Evolutionary conservation across 805 yeast genomes (phyloP), one percentile per base, ranked within the genome.

Genomic region (Ogataea allantospora): DNA sequence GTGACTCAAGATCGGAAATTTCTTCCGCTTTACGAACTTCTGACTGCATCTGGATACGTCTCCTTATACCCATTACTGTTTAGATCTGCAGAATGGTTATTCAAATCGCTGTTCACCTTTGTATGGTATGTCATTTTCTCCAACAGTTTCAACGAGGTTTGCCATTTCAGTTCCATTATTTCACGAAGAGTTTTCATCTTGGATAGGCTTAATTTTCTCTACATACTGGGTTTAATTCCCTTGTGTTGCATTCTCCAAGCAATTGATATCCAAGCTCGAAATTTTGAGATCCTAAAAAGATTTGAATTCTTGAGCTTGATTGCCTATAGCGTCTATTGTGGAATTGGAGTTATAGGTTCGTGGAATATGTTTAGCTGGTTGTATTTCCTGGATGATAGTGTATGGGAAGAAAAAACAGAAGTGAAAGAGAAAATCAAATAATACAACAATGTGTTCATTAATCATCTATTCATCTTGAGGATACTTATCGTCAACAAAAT

Each of bases 351-450:
- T 6, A 68, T 89, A 7, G 71, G 86, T 30, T 78, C 95, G 33
- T 93, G 96, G 95, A 74, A 83, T 46, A 93, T 95, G 6, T 75
- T 88, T 48, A 79, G 85, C 43, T 89, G 96, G 96, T 65, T 85
- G 37, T 89, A 86, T 55, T 86, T 88, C 58, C 78, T 86, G 38
- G 89, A 84, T 55, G 95, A 88, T 51, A 69, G 75, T 5, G 67
- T 83, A 3, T 82, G 88, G 88, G 65, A 48, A 20, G 10, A 38
- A 7, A 50, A 48, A 23, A 24, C 33, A 7, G 47, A 48, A 8
- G 33, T 18, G 7, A 28, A 30, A 11, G 33, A 39, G 16, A 35
- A 39, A 34, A 18, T 30, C 23, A 33, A 11, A 20, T 38, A 34
- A 28, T 19, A 22, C 12, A n/a, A n/a, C n/a, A n/a, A n/a, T n/a